Base-by-base conservation (phyloP, 2,329 filamentous ascomycete species). In the Aspergillus thermomutatus region DNA sequence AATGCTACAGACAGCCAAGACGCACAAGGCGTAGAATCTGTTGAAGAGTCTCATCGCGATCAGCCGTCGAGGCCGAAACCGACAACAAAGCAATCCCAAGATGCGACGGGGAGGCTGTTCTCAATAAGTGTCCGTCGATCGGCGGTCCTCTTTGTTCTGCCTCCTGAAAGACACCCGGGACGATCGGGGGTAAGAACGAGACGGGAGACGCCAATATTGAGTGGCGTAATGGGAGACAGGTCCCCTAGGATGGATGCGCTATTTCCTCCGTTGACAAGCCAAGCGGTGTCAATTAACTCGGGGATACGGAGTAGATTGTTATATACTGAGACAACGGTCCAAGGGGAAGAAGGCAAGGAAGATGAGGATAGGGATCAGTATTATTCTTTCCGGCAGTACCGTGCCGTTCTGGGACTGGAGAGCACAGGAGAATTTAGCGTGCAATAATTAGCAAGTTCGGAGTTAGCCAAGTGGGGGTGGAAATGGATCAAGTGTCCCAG, bases 1-100 rank as follows among this genome's bases (percentile, higher is more conserved):
- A 14, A 74, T 69, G 37, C 64, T 67, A 47, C 66, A 67, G 19
- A 63, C 64, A 37, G 68, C 67, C 37, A 72, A 58, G 47, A 61
- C 63, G 60, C 63, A 69, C 26, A 73, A 59, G 45, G 60, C 61
- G 52, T 73, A 70, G 59, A 74, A 71, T 49, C 65, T 66, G 50
- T 63, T 68, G 47, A 67, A 64, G 31, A 69, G 62, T 53, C 64
- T 66, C 59, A 72, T 67, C 60, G 54, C 43, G 8, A 14, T 46
- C 21, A 46, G 23, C 21, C 23, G 43, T 26, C 23, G 43, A 46
- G 43, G 43, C 43, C 21, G 11, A 26, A 21, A n/a, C 11, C 11
- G 23, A 66, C 55, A 60, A 62, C 56, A 55, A 45, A 54, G 45
- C 48, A 52, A 45, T 27, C 50, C 27, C 52, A 43, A 47, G 21